Evolutionary conservation across 306 rosid species (phyloP), one percentile per base, ranked within the genome.

Genomic region (Echinosophora koreensis): DNA sequence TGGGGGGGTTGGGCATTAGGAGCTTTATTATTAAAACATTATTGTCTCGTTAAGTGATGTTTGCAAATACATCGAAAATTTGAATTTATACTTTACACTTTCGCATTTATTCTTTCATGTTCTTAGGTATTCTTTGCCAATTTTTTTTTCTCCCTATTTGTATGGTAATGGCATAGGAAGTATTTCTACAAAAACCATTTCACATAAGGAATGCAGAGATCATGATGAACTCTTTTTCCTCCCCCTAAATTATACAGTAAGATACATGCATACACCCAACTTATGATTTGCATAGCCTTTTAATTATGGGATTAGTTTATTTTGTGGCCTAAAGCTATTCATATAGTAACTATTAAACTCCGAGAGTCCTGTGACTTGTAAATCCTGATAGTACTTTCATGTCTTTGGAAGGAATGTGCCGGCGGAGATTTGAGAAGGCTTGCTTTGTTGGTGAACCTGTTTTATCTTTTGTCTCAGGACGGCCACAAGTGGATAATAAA

Each of bases 321-420:
- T 11, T 71, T 52, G 34, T 32, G 83, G 74, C 70, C 62, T 52
- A 77, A 49, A 73, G 71, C 71, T 77, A 9, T 80, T 55, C 65
- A 28, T 62, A 16, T 39, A 61, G 52, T 62, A 30, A 51, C 22
- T 22, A 22, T 22, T 22, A 22, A 51, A 32, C 41, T 7, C 61
- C 0, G 35, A 69, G 76, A 69, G 72, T 78, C 79, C 52, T 54
- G 44, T 51, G 49, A 38, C 78, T 59, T 71, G 3, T 77, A 66
- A 82, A 34, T 68, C 81, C 77, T 84, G 58, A 83, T 83, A 65
- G 73, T 47, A 46, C 58, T 77, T 74, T 80, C 52, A 75, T 89
- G 70, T 83, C 68, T 86, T 75, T 79, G 74, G 77, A 86, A 95
- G 99, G 97, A 72, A 86, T 92, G 97, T 95, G 99, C 90, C 86